phyloP scores from a whole-genome alignment of 2,329 filamentous ascomycete genomes.

The Emmonsiellopsis sp. region DNA sequence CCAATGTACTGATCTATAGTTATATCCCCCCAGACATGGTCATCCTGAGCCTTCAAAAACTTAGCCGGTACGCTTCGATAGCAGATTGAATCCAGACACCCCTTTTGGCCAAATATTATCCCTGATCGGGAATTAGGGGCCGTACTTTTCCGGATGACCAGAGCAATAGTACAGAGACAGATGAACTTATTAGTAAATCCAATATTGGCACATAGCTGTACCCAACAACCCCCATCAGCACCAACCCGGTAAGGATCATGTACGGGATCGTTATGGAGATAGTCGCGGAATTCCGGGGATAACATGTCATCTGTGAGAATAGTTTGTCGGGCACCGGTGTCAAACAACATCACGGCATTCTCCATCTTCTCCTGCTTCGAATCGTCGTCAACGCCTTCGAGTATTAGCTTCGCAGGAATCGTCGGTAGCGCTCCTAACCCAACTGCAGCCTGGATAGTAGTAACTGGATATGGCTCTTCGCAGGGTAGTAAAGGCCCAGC shows the following conservation, averaged over 20 bases:
- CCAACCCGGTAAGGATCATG: background rate
- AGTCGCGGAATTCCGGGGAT: background rate
- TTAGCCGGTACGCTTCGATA: background rate
- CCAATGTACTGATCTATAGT: background rate
- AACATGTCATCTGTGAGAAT: background rate
- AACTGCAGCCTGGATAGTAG: background rate
- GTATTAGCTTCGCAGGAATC: background rate
- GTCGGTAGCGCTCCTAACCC: background rate
- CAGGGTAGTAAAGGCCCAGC: background rate
- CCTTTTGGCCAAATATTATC: constrained; percentile 1
- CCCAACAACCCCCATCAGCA: background rate
- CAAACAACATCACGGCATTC: background rate
- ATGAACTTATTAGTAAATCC: background rate
- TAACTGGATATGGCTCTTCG: background rate
- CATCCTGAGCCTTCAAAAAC: background rate
- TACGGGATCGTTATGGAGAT: background rate
- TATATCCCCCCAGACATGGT: background rate
- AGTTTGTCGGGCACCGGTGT: background rate
- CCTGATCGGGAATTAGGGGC: background rate
- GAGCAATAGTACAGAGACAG: background rate
- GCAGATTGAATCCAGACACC: background rate
- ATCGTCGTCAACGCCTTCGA: background rate
- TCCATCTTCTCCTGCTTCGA: background rate
- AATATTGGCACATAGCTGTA: background rate
- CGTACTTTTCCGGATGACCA: background rate